Base-by-base conservation (phyloP, 306 rosid genomes). In the Myrica gale region DNA sequence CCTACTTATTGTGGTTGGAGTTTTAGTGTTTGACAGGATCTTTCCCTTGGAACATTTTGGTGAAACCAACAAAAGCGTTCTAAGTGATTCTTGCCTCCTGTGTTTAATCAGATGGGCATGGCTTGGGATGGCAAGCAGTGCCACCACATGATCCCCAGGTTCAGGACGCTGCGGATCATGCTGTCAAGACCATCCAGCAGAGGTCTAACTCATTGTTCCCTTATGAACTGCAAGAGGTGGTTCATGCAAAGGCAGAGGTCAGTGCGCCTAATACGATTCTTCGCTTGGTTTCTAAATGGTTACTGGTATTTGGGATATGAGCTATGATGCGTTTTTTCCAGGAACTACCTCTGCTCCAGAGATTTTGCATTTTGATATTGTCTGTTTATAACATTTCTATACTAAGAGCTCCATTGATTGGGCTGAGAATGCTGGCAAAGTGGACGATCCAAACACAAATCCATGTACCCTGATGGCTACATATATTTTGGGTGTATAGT, bases 211-310 rank as follows among this genome's bases (percentile, higher is more conserved):
- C 97, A 3, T 42, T 89, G 72, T 55, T 86, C 44, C 94, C 97
- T 61, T 89, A 88, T 69, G 89, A 63, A 74, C 92, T 91, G 65
- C 91, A 85, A 73, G 91, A 91, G 85, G 81, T 91, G 65, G 74
- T 86, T 79, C 90, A 91, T 82, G 97, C 97, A 16, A 85, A 82
- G 85, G 95, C 97, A 37, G 97, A 91, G 97, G 97, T 91, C 41
- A 75, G 89, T 82, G 57, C 44, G 63, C 75, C 13, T 39, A 65
- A n/a, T 8, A 43, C 37, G 2, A 32, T 32, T 17, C 51, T 20
- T 55, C 53, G n/a, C 19, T 55, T 61, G 26, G 44, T 32, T 58
- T 9, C 1, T 10, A 23, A 9, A 57, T 3, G 12, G 1, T 21
- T 4, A 9, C 65, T 10, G 41, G 1, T 37, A 58, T 4, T 4